Conservation (phyloP, 306 rosid genomes). For the Malus asiatica region DNA sequence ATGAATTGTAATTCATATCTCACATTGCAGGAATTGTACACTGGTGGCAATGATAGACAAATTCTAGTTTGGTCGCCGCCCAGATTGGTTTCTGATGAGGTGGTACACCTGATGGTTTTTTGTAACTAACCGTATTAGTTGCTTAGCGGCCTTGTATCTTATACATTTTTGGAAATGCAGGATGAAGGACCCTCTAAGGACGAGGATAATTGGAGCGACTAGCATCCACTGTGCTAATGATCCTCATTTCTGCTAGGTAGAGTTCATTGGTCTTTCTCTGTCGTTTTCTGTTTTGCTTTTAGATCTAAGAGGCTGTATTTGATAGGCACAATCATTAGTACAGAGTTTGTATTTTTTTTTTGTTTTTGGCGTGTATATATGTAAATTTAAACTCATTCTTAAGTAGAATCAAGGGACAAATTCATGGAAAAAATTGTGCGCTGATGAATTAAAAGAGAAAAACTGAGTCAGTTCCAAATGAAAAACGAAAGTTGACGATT, state of each 20-base stretch:
- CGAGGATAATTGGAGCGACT: conserved; percentile 82
- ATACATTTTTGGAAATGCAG: conserved; percentile 44
- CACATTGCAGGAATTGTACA: conserved; percentile 66
- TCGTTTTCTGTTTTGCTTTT: background rate
- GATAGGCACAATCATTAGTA: too few species aligned
- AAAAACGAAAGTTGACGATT: background rate
- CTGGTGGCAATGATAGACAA: conserved; percentile 91
- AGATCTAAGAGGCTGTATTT: background rate
- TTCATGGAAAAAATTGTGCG: background rate
- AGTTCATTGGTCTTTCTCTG: background rate
- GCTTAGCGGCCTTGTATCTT: conserved; percentile 12
- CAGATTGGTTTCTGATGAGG: conserved; percentile 35
- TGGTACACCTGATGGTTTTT: conserved; percentile 29
- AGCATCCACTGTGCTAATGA: conserved; percentile 9
- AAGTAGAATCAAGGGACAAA: background rate
- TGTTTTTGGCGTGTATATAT: background rate
- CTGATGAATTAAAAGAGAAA: background rate
- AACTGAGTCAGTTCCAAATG: background rate
- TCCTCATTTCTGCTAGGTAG: background rate
- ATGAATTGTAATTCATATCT: background rate
- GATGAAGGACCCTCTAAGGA: conserved; percentile 45
- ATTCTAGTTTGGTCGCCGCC: conserved; percentile 88
- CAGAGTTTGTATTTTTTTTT: background rate
- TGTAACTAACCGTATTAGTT: background rate
- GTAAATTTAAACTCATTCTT: background rate